Conservation (phyloP, 164 flowering plant genomes). For the Macadamia tetraphylla region DNA sequence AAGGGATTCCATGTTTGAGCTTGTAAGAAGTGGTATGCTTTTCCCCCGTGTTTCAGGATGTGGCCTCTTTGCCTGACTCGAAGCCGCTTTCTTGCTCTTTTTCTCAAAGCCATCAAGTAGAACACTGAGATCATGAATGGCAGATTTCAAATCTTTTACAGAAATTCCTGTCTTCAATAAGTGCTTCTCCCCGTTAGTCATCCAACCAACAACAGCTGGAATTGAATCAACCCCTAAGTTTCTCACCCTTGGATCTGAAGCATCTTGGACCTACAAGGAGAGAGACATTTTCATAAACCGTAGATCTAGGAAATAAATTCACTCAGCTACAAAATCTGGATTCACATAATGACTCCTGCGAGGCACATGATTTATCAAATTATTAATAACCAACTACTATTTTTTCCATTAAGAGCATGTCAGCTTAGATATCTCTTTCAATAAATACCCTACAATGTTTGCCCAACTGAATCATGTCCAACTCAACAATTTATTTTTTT, state of each 20-base stretch:
- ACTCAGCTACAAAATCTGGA: not conserved
- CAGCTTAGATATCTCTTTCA: no score
- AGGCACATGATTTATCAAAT: no score
- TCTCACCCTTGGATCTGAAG: slow-evolving; percentile 51
- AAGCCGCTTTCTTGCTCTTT: slow-evolving; percentile 49
- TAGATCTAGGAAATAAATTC: not conserved
- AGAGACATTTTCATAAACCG: not conserved
- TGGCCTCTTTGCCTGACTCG: slow-evolving; percentile 30
- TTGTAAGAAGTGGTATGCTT: slow-evolving; percentile 44
- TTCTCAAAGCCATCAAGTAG: slow-evolving; percentile 69
- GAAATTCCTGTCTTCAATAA: slow-evolving; percentile 61
- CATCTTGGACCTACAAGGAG: slow-evolving; percentile 54
- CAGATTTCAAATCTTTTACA: slow-evolving; percentile 74
- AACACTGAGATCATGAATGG: slow-evolving; percentile 53
- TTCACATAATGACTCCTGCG: not conserved
- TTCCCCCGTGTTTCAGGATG: slow-evolving; percentile 30
- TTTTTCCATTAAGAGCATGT: no score
- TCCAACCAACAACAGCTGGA: slow-evolving; percentile 88
- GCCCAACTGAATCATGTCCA: not conserved
- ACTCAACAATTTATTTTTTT: not conserved
- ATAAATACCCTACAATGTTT: no score
- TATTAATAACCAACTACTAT: no score
- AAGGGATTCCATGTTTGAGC: slow-evolving; percentile 45
- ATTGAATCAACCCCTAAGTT: slow-evolving; percentile 63
- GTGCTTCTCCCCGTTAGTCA: slow-evolving; percentile 75